These are phyloP conservation scores for Tricholoma sp. DNA, from an alignment of 768 basidiomycete genomes.

Conservation along the genomic window DNA sequence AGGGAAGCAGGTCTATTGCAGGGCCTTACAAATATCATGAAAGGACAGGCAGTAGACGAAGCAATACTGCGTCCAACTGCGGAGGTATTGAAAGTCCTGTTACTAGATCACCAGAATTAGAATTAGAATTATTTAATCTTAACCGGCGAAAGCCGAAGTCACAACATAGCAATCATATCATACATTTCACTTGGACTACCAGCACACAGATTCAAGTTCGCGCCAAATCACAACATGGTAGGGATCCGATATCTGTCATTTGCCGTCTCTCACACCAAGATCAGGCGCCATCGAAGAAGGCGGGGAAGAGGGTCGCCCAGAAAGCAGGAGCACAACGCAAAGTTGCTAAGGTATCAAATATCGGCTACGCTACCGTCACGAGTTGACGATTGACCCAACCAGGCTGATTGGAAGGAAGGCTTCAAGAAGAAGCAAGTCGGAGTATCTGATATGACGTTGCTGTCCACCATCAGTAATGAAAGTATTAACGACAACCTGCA, in stretches of 20 bases:
- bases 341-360: slow-evolving; percentile 63
- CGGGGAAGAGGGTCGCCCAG: slow-evolving; percentile 76
- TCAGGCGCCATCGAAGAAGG: slow-evolving; percentile 86
- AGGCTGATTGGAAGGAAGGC: slow-evolving; percentile 99
- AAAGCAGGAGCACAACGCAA: slow-evolving; percentile 53
- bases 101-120: slow-evolving; percentile 7
- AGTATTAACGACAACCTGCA: slow-evolving; percentile 96
- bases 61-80: slow-evolving; percentile 42
- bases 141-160: background rate
- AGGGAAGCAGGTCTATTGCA: slow-evolving; percentile 47
- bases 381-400: slow-evolving; percentile 8
- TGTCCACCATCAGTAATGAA: slow-evolving; percentile 96
- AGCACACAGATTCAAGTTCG: background rate
- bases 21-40: slow-evolving; percentile 48
- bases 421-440: slow-evolving; percentile 99
- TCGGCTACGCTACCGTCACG: slow-evolving; percentile 5
- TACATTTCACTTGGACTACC: background rate
- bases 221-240: slow-evolving; percentile 11
- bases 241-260: background rate
- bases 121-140: background rate
- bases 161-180: background rate
- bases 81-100: slow-evolving; percentile 42
- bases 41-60: slow-evolving; percentile 30
- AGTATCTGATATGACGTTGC: slow-evolving; percentile 96
- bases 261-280: background rate